These are phyloP conservation scores for Mucor indicus DNA, from an alignment of 371 early-diverging fungal genomes.

Conservation along the genomic window DNA sequence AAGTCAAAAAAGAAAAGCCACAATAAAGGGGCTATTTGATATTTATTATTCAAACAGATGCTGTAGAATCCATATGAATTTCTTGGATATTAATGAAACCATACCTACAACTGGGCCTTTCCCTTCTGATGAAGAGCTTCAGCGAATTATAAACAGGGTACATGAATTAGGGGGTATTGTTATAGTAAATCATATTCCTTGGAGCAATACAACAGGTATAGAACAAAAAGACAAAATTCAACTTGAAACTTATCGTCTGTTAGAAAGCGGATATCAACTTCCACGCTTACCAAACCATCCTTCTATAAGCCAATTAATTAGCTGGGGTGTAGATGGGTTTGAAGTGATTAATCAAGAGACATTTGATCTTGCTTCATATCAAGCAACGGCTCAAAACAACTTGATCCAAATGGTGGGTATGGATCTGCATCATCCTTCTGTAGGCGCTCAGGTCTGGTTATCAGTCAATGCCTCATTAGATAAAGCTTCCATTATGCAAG, in stretches of 20 bases:
- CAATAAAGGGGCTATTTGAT: not conserved
- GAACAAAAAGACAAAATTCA: not conserved
- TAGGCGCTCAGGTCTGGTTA: conserved; percentile 63
- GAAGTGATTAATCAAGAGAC: conserved; percentile 65
- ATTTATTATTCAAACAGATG: conserved; percentile 30
- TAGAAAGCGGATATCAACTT: conserved; percentile 53
- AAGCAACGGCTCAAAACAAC: conserved; percentile 43
- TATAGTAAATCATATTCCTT: conserved; percentile 80
- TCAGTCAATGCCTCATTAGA: conserved; percentile 53
- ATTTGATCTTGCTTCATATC: conserved; percentile 60
- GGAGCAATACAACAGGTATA: conserved; percentile 69
- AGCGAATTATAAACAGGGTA: conserved; percentile 53
- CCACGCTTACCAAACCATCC: conserved; percentile 68
- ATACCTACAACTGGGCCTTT: conserved; percentile 53
- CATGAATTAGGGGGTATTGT: conserved; percentile 74
- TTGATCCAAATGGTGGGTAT: conserved; percentile 62
- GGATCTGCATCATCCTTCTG: conserved; percentile 67
- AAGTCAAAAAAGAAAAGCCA: conserved; percentile 1
- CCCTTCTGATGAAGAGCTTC: conserved; percentile 66
- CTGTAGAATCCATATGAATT: conserved; percentile 78
- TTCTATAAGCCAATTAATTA: conserved; percentile 54
- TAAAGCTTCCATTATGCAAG: conserved; percentile 51
- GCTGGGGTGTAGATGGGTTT: conserved; percentile 74
- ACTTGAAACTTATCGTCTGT: not conserved
- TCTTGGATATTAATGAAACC: conserved; percentile 71